Base-by-base conservation (phyloP, 1,284 basidiomycete species). In the Rhizoctonia solani region DNA sequence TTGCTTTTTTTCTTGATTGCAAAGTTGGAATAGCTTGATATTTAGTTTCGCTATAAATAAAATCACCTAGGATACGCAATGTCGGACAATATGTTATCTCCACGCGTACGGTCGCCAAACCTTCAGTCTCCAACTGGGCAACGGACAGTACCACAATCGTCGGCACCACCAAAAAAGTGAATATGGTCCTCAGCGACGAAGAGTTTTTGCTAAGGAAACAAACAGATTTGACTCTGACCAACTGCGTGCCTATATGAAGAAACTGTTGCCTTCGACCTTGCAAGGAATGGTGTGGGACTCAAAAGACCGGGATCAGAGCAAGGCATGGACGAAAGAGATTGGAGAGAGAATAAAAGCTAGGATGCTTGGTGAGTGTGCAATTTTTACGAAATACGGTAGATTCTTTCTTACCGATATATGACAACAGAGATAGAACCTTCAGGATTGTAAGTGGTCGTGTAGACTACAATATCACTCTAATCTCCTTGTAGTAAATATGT, bases 291-390 rank as follows among this genome's bases (percentile, higher is more conserved):
- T 81, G n/a, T 92, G 89, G 88, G 84, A 85, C 53, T 74, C 81
- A 52, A 84, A 84, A 71, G 88, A 92, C 68, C 81, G 84, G 39
- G 88, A 90, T 46, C 82, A 82, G 61, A 82, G 87, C 16, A 88
- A 85, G 75, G 80, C 76, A 8, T 90, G 88, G 87, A 90, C 89
- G 75, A 89, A 87, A 76, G 88, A 92, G 73, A 87, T 92, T 70
- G 87, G 88, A 21, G 88, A 89, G 72, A 82, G 89, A 47, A 84
- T 92, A 37, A 92, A 91, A 77, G 87, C 89, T 75, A 80, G 89
- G 73, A 92, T 92, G 88, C 72, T 90, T 67, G 79, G 81, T 81
- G 70, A 68, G 81, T 70, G 50, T 30, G 32, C 39, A 53, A 46
- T 11, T 30, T 46, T 32, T n/a, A n/a, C n/a, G n/a, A n/a, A n/a